Conservation (phyloP, 1,139 yeast genomes). For the Magnusiomyces tetraspermus region DNA sequence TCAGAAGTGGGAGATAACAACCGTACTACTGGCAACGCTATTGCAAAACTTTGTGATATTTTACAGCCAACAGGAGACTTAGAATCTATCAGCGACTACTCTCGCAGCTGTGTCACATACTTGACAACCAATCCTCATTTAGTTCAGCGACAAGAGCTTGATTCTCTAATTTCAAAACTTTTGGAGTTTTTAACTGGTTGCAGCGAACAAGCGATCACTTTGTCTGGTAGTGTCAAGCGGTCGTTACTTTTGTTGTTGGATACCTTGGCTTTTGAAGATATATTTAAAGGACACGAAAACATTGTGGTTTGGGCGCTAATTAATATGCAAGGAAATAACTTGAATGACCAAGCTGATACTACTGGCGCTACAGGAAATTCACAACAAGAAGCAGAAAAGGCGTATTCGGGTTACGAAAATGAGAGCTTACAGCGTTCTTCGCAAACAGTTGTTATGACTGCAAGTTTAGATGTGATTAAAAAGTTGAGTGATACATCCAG, state of each 20-base stretch:
- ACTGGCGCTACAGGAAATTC: background rate
- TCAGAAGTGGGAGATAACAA: background rate
- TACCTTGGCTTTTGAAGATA: background rate
- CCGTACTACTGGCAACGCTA: no score
- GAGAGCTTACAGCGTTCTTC: background rate
- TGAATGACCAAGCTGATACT: no score
- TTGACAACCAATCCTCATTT: background rate
- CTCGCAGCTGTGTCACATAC: background rate
- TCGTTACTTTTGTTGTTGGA: background rate
- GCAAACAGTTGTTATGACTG: background rate
- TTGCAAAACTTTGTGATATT: no score
- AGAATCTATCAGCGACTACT: background rate
- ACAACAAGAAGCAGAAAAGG: background rate
- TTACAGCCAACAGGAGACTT: no score
- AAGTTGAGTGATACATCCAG: background rate
- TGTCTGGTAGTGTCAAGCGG: background rate
- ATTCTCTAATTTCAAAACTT: background rate
- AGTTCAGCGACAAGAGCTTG: background rate
- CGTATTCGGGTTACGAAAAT: no score
- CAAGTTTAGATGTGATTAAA: background rate
- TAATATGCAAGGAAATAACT: background rate
- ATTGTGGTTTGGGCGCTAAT: background rate
- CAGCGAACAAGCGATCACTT: background rate
- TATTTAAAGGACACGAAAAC: background rate
- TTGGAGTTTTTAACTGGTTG: background rate